These are phyloP conservation scores for Termitomyces sp. DNA, from an alignment of 768 basidiomycete species.

Conservation along the genomic window DNA sequence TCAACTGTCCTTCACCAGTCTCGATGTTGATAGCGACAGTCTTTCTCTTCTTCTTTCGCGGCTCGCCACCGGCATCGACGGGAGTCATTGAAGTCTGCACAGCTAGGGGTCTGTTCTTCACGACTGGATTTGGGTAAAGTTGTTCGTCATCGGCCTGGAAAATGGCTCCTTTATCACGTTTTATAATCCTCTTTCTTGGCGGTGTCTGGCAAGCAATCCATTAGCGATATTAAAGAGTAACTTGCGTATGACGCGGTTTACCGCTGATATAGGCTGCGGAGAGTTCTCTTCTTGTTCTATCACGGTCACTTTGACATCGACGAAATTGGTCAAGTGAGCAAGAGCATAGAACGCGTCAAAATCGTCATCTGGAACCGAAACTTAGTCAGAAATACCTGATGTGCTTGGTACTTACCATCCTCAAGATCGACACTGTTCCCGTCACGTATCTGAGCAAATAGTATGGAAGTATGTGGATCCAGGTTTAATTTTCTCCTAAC, in stretches of 20 bases:
- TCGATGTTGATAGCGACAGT: background rate
- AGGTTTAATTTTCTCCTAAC: slow-evolving; percentile 62
- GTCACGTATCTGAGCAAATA: slow-evolving; percentile 48
- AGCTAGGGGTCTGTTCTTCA: background rate
- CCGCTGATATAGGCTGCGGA: background rate
- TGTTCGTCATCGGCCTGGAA: background rate
- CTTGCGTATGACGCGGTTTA: background rate
- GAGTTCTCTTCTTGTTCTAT: slow-evolving; percentile 7
- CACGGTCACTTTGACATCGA: slow-evolving; percentile 35
- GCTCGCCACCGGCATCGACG: background rate
- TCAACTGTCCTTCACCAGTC: background rate
- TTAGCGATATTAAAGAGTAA: background rate
- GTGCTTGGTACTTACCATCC: slow-evolving; percentile 47
- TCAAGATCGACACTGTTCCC: slow-evolving; percentile 61
- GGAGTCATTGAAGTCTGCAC: background rate
- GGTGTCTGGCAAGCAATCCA: background rate
- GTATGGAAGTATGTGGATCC: slow-evolving; percentile 25
- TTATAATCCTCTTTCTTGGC: slow-evolving; percentile 12
- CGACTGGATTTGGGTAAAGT: background rate
- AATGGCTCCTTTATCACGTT: background rate
- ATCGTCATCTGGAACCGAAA: slow-evolving; percentile 57
- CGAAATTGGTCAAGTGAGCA: slow-evolving; percentile 27
- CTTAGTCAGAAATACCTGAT: background rate
- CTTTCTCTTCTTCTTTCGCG: slow-evolving; percentile 2
- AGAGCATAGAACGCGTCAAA: slow-evolving; percentile 65